Evolutionary conservation across 2,329 filamentous ascomycete species (phyloP), one percentile per base, ranked within the genome.

Genomic region (Corinectria fuckeliana): DNA sequence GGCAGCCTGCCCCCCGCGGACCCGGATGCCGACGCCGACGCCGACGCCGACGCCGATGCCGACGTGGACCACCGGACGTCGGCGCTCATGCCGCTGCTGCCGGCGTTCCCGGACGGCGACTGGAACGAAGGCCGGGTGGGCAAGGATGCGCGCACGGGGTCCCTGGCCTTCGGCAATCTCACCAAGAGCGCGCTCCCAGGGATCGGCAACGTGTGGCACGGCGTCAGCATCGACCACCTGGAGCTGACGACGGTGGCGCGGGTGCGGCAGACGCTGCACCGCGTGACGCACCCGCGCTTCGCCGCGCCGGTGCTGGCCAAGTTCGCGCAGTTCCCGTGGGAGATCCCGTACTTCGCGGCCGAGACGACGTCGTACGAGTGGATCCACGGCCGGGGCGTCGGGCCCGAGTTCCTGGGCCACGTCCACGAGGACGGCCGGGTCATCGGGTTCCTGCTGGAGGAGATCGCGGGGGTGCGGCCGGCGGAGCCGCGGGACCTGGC

Each of bases 61-160:
- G n/a, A n/a, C n/a, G n/a, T n/a, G 16, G 70, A 74, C 32, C 72
- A 77, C 52, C 67, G 76, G 53, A 70, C 68, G 16, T 77, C 74
- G 49, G 71, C 62, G 8, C 63, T 79, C 23, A 60, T 76, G 30
- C 38, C 71, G 5, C 56, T 69, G 10, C 70, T 81, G 9, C 77
- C 78, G 3, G 65, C 69, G 4, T 74, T 80, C 14, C 76, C 76
- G 1, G 47, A 67, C 1, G 76, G 77, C 10, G 72, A 77, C 60
- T 81, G 77, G 78, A 80, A 79, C 56, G 63, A 68, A 45, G 78
- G 72, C 45, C 71, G 72, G 30, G 68, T 81, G 39, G 64, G 69
- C 21, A 63, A 66, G 34, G 59, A 75, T 23, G 39, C 55, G 11
- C 45, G 57, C 6, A 68, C 60, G 2, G 72, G 69, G 23, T 57